These are phyloP conservation scores for Mucor velutinosus DNA, from an alignment of 371 early-diverging fungal genomes.

Conservation along the genomic window DNA sequence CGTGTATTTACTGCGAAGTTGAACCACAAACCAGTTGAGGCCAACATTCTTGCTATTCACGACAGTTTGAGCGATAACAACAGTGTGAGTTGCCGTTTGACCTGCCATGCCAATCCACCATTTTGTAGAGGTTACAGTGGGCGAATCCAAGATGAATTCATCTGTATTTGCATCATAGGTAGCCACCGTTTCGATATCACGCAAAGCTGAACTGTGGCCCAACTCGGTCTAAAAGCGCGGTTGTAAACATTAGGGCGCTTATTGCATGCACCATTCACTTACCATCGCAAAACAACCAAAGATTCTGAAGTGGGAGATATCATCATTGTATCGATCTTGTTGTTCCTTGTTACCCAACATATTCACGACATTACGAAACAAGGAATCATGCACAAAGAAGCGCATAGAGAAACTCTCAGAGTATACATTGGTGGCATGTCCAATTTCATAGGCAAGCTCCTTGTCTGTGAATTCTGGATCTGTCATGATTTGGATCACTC, in stretches of 20 bases:
- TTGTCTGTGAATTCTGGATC: constrained; percentile 12
- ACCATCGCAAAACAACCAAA: constrained; percentile 76
- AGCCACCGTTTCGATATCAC: constrained; percentile 88
- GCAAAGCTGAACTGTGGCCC: constrained; percentile 85
- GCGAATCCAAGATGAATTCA: constrained; percentile 85
- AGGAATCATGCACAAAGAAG: constrained; percentile 56
- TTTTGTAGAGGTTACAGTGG: constrained; percentile 82
- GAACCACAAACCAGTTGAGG: constrained; percentile 86
- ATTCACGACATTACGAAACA: constrained; percentile 57
- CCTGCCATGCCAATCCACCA: constrained; percentile 96
- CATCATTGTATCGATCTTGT: constrained; percentile 52
- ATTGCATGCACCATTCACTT: neutral
- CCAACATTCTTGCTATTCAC: constrained; percentile 71
- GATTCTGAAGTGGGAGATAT: constrained; percentile 53
- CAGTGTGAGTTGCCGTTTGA: constrained; percentile 78
- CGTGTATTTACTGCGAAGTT: constrained; percentile 73
- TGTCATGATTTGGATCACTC: constrained; percentile 32
- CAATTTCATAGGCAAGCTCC: constrained; percentile 20
- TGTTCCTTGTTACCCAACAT: constrained; percentile 67
- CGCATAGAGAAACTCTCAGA: constrained; percentile 67
- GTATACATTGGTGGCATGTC: constrained; percentile 41
- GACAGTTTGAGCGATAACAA: constrained; percentile 64
- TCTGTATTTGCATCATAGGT: constrained; percentile 76
- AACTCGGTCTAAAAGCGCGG: constrained; percentile 53
- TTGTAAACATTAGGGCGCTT: neutral